These are phyloP conservation scores for Haematococcus sp. DNA, from an alignment of 139 green algal species.

Conservation along the genomic window DNA sequence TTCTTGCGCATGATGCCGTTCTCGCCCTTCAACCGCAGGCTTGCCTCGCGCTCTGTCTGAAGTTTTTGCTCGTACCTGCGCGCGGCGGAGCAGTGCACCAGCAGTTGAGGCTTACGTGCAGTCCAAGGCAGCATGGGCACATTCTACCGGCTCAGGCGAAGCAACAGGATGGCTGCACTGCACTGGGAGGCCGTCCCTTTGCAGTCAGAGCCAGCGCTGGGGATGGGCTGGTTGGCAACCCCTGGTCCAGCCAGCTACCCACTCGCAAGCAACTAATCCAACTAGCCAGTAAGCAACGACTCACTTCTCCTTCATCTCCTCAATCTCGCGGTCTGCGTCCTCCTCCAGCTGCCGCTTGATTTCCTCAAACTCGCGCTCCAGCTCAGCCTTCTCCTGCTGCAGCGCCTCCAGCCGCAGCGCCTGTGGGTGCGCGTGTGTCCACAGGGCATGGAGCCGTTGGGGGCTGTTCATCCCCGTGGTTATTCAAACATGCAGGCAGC, in stretches of 20 bases:
- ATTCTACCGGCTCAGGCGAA: not conserved
- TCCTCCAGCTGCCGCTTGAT: constrained; percentile 88
- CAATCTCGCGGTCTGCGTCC: constrained; percentile 86
- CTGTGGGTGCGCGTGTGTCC: no score
- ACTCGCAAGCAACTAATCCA: no score
- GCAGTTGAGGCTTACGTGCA: not conserved
- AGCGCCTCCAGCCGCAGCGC: constrained; percentile 44
- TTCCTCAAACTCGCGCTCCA: constrained; percentile 72
- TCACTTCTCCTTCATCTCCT: constrained; percentile 84
- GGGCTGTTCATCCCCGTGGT: no score
- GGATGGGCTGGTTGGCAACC: no score
- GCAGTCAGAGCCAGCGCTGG: no score
- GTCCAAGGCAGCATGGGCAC: not conserved
- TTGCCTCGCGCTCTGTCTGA: constrained; percentile 59
- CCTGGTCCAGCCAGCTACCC: no score
- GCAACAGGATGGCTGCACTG: no score
- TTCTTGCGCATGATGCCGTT: constrained; percentile 95
- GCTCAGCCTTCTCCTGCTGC: constrained; percentile 56
- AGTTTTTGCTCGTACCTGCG: constrained; percentile 34
- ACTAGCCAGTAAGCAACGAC: no score
- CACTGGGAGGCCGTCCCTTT: no score
- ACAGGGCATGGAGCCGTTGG: no score
- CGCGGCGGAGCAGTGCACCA: not conserved
- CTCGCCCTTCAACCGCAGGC: constrained; percentile 85
- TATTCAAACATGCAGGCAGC: no score